These are phyloP conservation scores for Ceratocystis ficicola DNA, from an alignment of 2,329 filamentous ascomycete species.

Conservation along the genomic window DNA sequence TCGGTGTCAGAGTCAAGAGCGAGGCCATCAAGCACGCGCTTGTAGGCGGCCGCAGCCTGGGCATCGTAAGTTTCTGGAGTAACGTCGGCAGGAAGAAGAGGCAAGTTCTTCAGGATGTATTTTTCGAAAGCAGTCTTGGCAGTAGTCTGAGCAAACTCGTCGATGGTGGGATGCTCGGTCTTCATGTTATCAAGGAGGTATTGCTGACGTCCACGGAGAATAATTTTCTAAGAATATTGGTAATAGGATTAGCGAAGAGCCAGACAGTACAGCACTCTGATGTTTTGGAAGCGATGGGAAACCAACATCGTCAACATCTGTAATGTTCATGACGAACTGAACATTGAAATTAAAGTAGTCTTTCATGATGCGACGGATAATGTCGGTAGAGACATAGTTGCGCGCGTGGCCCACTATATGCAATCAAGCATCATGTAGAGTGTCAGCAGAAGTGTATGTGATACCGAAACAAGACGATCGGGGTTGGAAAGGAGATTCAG, in stretches of 20 bases:
- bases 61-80: conserved; percentile 37
- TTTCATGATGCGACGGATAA: conserved; percentile 67
- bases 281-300: not conserved
- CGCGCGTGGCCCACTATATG: conserved; percentile 57
- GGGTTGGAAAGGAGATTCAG: not conserved
- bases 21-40: conserved; percentile 42
- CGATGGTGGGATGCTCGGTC: conserved; percentile 17
- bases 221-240: conserved; percentile 34
- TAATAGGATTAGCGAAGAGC: not conserved
- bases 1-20: conserved; percentile 45
- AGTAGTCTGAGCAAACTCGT: conserved; percentile 17
- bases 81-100: conserved; percentile 37
- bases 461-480: conserved; percentile 8
- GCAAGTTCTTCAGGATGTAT: conserved; percentile 45
- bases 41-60: conserved; percentile 42
- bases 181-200: conserved; percentile 51
- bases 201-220: conserved; percentile 58
- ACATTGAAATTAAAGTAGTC: conserved; percentile 77
- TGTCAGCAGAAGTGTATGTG: not conserved
- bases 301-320: conserved; percentile 58
- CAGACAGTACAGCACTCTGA: not conserved
- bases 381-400: conserved; percentile 86
- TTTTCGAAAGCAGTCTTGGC: conserved; percentile 38
- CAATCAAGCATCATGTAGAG: not conserved
- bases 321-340: conserved; percentile 87